Conservation (phyloP, 2,329 filamentous ascomycete species). For the Alternaria novae-zelandiae region DNA sequence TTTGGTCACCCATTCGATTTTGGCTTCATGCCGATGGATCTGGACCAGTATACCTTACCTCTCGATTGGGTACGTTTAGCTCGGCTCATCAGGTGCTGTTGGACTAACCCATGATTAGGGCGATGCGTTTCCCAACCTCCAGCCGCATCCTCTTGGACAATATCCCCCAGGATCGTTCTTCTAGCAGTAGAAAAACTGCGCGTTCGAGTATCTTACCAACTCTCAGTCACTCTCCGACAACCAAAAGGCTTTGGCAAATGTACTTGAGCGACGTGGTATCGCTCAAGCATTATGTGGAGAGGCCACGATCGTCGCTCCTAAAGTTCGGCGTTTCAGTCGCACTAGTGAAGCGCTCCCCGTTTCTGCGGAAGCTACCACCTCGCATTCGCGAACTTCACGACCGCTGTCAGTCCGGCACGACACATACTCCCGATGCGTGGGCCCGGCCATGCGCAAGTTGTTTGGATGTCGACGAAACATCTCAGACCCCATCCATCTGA, state of each 20-base stretch:
- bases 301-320: not conserved
- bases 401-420: not conserved
- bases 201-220: not conserved
- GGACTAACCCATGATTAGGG: conserved; percentile 8
- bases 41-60: conserved; percentile 21
- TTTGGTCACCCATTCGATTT: conserved; percentile 23
- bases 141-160: conserved; percentile 11
- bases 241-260: not conserved
- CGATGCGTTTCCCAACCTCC: conserved; percentile 16
- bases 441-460: not conserved
- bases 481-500: not conserved
- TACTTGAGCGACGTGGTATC: not conserved
- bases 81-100: not conserved
- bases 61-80: conserved; percentile 32
- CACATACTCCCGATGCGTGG: not conserved
- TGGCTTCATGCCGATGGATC: conserved; percentile 29
- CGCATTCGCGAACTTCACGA: not conserved
- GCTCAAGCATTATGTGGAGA: not conserved
- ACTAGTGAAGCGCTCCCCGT: not conserved
- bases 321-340: not conserved
- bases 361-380: not conserved
- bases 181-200: not conserved
- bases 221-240: no score
- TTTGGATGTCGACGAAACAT: not conserved
- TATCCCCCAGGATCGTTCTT: not conserved